Conservation (phyloP, 2,329 filamentous ascomycete genomes). For the Cryphonectria naterciae region DNA sequence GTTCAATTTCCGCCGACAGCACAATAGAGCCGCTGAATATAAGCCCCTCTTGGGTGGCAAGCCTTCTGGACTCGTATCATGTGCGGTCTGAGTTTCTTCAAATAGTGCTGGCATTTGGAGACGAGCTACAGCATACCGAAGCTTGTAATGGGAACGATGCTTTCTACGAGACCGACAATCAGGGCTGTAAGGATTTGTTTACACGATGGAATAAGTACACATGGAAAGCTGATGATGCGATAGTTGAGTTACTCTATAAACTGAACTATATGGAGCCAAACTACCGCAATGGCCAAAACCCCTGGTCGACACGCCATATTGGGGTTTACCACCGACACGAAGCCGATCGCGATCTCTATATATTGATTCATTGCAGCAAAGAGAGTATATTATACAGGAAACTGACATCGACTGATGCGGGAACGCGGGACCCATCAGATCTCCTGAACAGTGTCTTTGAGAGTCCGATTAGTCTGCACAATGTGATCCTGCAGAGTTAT, state of each 20-base stretch:
- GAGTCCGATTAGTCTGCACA: constrained; percentile 20
- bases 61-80: constrained; percentile 17
- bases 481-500: constrained; percentile 23
- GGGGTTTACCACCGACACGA: constrained; percentile 29
- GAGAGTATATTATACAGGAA: constrained; percentile 16
- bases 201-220: neutral
- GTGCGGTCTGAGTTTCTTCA: constrained; percentile 22
- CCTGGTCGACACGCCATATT: constrained; percentile 28
- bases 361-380: constrained; percentile 24
- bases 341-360: constrained; percentile 19
- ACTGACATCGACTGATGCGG: neutral
- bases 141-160: constrained; percentile 27
- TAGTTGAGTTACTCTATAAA: constrained; percentile 26
- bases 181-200: constrained; percentile 9
- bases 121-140: constrained; percentile 26
- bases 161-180: neutral
- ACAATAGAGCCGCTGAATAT: constrained; percentile 23
- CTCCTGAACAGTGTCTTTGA: neutral
- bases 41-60: constrained; percentile 8
- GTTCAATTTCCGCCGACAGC: constrained; percentile 24
- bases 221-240: neutral
- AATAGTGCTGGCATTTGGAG: constrained; percentile 26
- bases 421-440: neutral
- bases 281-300: neutral
- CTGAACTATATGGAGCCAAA: constrained; percentile 30